Evolutionary conservation across 768 basidiomycete genomes (phyloP), one percentile per base, ranked within the genome.

Genomic region (Naganishia vishniacii): DNA sequence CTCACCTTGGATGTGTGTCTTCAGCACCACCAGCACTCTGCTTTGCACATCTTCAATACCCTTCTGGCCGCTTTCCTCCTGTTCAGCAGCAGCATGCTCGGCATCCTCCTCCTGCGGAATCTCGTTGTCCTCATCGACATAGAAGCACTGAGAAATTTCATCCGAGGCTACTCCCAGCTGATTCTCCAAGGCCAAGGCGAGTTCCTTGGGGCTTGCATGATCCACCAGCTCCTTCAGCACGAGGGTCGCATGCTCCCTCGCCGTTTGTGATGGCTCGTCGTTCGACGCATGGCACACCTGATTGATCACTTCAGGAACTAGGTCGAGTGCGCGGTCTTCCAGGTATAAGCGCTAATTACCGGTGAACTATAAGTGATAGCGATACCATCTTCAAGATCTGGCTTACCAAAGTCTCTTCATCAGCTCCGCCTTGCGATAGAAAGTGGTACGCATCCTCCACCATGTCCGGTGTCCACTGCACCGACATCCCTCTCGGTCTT

Each of bases 131-230:
- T 56, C 53, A 2, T 56, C 34, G 11, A n/a, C 3, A 9, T 37
- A 11, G 16, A 56, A 56, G 53, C 53, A 56, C 26, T 56, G 32
- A 13, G 53, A 32, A 15, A 56, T 26, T 34, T 56, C 53, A 26
- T 56, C 53, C 9, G 37, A 40, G 16, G 53, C 53, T 15, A 34
- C n/a, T 56, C 37, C 53, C 20, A 56, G 34, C 34, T 56, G 32
- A 4, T 26, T 56, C n/a, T 56, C 53, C 3, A 56, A 23, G 18
- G 53, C n/a, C 34, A 56, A 15, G 16, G 34, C 37, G 20, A 26
- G 4, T 40, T 56, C 53, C 53, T 56, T 56, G 11, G 53, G 53
- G 23, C 53, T 56, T 25, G 20, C 37, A 56, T 40, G 20, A 1
- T 56, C 25, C 37, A 56, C 3, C 4, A 56, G 20, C 1, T 41